Conservation (phyloP, 1,284 basidiomycete genomes). For the Papiliotrema laurentii region DNA sequence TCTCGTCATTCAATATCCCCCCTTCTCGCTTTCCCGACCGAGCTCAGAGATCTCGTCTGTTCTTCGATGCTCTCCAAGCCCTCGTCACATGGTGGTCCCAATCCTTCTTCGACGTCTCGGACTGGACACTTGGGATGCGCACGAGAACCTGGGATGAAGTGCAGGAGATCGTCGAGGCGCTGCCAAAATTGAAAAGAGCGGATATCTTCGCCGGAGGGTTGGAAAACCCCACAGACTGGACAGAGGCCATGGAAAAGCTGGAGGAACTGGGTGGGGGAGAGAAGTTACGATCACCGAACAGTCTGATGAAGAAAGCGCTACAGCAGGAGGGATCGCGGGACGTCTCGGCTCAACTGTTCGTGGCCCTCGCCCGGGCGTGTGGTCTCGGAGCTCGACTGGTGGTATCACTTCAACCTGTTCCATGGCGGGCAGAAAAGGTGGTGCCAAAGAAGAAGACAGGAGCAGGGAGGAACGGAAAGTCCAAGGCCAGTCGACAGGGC, state of each 20-base stretch:
- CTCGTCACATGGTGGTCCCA: conserved; percentile 79
- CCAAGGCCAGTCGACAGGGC: conserved; percentile 31
- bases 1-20: conserved; percentile 75
- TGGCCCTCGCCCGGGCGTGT: conserved; percentile 78
- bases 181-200: conserved; percentile 28
- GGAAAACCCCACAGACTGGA: conserved; percentile 1
- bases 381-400: conserved; percentile 85
- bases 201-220: conserved; percentile 20
- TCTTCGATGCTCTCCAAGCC: conserved; percentile 69
- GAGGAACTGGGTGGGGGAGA: conserved; percentile 57
- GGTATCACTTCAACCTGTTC: conserved; percentile 83
- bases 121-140: conserved; percentile 52
- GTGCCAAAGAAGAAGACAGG: conserved; percentile 35
- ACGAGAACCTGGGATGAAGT: conserved; percentile 67
- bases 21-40: conserved; percentile 76
- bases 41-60: conserved; percentile 72
- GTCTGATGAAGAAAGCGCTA: conserved; percentile 82
- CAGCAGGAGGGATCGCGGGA: conserved; percentile 78
- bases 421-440: conserved; percentile 60
- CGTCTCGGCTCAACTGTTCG: conserved; percentile 85
- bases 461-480: conserved; percentile 26
- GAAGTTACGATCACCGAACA: conserved; percentile 68
- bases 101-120: conserved; percentile 59
- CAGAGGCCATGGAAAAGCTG: conserved; percentile 6
- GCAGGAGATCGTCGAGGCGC: conserved; percentile 37